Percentiles rank a stretch among this genome's conserved stretches.
Evolutionary conservation across 2,329 filamentous ascomycete species (phyloP).

Genomic region (Aureobasidium sp.): DNA sequence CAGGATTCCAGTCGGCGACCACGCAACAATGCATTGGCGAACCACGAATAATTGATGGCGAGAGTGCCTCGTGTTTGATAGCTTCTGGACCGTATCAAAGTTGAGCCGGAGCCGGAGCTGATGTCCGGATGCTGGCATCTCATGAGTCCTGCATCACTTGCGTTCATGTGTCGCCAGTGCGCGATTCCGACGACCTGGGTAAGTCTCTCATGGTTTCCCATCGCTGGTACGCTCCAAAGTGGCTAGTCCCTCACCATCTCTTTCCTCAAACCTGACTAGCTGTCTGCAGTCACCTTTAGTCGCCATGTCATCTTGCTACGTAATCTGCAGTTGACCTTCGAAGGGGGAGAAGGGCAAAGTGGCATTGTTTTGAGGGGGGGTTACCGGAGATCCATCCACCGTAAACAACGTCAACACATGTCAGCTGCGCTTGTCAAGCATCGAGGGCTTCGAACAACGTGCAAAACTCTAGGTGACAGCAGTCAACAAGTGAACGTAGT

Average conservation of each 20-base stretch:
- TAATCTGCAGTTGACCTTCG: not conserved
- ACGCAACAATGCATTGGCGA: not conserved
- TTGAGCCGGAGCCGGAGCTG: not conserved
- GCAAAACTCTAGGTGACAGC: conserved; percentile 1
- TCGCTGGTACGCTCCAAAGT: not conserved
- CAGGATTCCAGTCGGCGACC: not conserved
- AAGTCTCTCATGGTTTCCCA: not conserved
- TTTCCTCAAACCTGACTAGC: not conserved
- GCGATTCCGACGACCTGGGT: not conserved
- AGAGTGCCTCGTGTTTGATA: not conserved
- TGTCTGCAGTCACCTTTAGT: not conserved
- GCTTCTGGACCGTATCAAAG: too few relatives aligned
- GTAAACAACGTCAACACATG: not conserved
- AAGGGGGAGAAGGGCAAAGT: not conserved
- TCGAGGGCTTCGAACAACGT: not conserved
- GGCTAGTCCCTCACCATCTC: not conserved
- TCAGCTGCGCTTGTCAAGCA: not conserved
- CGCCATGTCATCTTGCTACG: not conserved
- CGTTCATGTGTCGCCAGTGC: not conserved
- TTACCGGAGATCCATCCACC: not conserved
- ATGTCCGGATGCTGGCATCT: not conserved
- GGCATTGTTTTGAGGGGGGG: not conserved
- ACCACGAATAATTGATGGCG: not conserved
- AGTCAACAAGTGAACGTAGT: not conserved
- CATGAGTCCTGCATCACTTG: not conserved